phyloP scores from a whole-genome alignment of 2,329 filamentous ascomycete species.

The Orbilia oligospora region DNA sequence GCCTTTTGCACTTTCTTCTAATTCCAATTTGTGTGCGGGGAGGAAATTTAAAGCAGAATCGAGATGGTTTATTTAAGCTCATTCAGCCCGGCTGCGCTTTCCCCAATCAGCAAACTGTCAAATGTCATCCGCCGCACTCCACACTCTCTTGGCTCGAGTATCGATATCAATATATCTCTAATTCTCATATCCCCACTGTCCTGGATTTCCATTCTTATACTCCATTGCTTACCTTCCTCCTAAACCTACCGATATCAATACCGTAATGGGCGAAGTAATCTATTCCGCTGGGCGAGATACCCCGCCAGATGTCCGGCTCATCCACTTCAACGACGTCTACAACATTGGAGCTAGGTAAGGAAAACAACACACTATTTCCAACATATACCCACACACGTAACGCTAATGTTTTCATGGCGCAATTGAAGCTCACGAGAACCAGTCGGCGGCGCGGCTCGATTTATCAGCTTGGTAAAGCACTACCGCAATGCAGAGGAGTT shows the following conservation, averaged over 20 bases:
- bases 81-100: slow-evolving; percentile 18
- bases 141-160: slow-evolving; percentile 13
- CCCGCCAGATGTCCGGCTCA: slow-evolving; percentile 80
- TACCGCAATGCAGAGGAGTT: slow-evolving; percentile 77
- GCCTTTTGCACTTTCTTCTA: not conserved
- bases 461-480: slow-evolving; percentile 82
- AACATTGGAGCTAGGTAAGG: slow-evolving; percentile 76
- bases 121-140: slow-evolving; percentile 28
- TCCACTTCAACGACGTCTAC: slow-evolving; percentile 96
- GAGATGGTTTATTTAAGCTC: slow-evolving; percentile 19
- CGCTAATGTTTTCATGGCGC: slow-evolving; percentile 27
- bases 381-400: not conserved
- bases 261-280: slow-evolving; percentile 53
- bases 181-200: slow-evolving; percentile 13
- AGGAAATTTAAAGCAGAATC: slow-evolving; percentile 8
- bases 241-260: not conserved
- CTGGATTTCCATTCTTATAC: not conserved
- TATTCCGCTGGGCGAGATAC: slow-evolving; percentile 65
- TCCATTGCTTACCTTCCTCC: not conserved
- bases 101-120: slow-evolving; percentile 35
- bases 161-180: slow-evolving; percentile 8
- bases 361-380: slow-evolving; percentile 60
- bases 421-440: slow-evolving; percentile 79
- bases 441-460: slow-evolving; percentile 83
- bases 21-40: not conserved